Percentiles rank a stretch among this genome's conserved stretches.
These are phyloP conservation scores for Boletus vinaceobasis DNA, from an alignment of 768 basidiomycete species.

Conservation along the genomic window DNA sequence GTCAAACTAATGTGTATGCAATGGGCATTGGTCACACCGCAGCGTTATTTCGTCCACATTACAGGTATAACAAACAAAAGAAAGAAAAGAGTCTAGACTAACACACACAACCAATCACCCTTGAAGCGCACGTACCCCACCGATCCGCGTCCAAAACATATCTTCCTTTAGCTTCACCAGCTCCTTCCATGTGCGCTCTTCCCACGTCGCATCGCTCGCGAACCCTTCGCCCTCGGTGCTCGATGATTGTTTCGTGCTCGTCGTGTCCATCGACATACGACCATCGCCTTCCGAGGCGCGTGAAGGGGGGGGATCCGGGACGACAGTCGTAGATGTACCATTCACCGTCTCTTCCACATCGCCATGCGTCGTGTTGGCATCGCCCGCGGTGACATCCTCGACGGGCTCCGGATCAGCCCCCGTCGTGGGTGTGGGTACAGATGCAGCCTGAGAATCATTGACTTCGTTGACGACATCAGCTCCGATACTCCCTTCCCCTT, in stretches of 20 bases:
- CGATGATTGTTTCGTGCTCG: conserved; percentile 25
- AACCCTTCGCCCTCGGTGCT: conserved; percentile 39
- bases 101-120: background rate
- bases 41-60: background rate
- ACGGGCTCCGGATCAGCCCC: background rate
- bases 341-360: background rate
- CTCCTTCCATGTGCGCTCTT: conserved; percentile 83
- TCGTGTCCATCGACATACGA: conserved; percentile 18
- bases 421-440: background rate
- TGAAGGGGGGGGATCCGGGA: background rate
- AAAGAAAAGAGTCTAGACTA: background rate
- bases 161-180: conserved; percentile 69
- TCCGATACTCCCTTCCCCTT: background rate
- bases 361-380: background rate
- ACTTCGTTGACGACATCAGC: background rate
- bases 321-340: background rate
- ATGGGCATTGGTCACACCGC: no score
- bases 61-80: background rate
- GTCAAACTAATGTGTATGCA: background rate
- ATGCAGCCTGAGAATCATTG: background rate
- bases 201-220: conserved; percentile 73
- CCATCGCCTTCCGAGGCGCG: conserved; percentile 1
- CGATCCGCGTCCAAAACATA: conserved; percentile 84
- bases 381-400: background rate
- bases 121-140: conserved; percentile 36